These are phyloP conservation scores for Xerocomus nothofagi DNA, from an alignment of 1,284 basidiomycete species.

Conservation along the genomic window DNA sequence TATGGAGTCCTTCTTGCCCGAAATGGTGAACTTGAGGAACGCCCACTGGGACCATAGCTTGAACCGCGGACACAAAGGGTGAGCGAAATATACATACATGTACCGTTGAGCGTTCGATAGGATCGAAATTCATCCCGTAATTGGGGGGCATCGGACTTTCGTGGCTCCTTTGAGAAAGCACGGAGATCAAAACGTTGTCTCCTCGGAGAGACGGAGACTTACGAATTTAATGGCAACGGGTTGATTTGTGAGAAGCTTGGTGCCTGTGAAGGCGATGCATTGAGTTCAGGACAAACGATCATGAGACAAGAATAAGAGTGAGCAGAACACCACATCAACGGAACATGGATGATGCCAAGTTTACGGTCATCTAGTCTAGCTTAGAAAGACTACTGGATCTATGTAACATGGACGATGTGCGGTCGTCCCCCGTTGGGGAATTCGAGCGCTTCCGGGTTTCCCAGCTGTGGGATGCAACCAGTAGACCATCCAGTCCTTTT, in stretches of 20 bases:
- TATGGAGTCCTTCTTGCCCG: conserved; percentile 97
- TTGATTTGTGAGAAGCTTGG: conserved; percentile 84
- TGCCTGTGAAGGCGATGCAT: conserved; percentile 50
- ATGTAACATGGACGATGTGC: conserved; percentile 1
- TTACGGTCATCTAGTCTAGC: conserved; percentile 5
- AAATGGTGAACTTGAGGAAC: conserved; percentile 99
- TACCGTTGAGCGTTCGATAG: conserved; percentile 93
- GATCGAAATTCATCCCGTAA: conserved; percentile 96
- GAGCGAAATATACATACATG: conserved; percentile 59
- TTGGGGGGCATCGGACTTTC: conserved; percentile 98
- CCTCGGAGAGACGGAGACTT: conserved; percentile 36
- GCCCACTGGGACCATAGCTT: conserved; percentile 57
- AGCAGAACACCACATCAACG: conserved; percentile 5
- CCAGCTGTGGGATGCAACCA: neutral
- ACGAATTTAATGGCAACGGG: conserved; percentile 99
- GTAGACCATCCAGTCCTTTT: conserved; percentile 4
- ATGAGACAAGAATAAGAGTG: conserved; percentile 4
- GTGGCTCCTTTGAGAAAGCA: conserved; percentile 73
- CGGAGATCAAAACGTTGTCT: conserved; percentile 14
- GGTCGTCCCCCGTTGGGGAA: conserved; percentile 4
- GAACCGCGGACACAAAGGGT: conserved; percentile 14
- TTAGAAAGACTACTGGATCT: conserved; percentile 5
- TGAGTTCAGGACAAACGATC: conserved; percentile 16
- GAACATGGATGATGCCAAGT: conserved; percentile 5
- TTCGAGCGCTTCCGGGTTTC: conserved; percentile 19